phyloP scores from a whole-genome alignment of 2,329 filamentous ascomycete species.

The Exophiala oligosperma region DNA sequence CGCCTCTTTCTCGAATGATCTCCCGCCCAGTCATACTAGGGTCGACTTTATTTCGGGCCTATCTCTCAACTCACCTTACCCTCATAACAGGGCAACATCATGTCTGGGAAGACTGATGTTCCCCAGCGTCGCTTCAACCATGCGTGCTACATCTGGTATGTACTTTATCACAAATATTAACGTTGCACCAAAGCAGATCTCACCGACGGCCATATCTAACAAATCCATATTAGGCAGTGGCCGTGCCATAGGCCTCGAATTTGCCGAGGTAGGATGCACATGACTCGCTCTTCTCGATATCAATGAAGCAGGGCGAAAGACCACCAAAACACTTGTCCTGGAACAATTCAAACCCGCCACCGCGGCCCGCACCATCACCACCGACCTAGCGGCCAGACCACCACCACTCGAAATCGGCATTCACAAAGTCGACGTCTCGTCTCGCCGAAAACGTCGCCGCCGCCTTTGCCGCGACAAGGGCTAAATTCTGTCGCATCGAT shows the following conservation, averaged over 20 bases:
- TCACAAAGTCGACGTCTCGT: slow-evolving; percentile 45
- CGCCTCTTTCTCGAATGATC: background rate
- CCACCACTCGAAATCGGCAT: slow-evolving; percentile 36
- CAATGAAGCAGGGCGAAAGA: slow-evolving; percentile 11
- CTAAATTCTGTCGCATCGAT: slow-evolving; percentile 50
- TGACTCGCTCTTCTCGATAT: slow-evolving; percentile 14
- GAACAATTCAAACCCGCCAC: slow-evolving; percentile 35
- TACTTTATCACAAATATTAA: background rate
- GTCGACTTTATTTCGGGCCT: background rate
- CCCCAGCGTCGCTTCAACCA: slow-evolving; percentile 15
- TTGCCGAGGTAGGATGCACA: slow-evolving; percentile 69
- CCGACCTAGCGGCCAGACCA: slow-evolving; percentile 29
- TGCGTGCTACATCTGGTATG: slow-evolving; percentile 14
- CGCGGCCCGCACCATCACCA: background rate
- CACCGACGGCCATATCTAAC: too few relatives aligned
- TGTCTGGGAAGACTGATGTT: slow-evolving; percentile 13
- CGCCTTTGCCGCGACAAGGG: slow-evolving; percentile 37
- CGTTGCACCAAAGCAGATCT: background rate
- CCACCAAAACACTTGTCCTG: slow-evolving; percentile 12
- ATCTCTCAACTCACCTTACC: too few relatives aligned
- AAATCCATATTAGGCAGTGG: slow-evolving; percentile 62
- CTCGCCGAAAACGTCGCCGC: slow-evolving; percentile 45
- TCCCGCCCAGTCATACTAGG: background rate
- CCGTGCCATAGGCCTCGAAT: slow-evolving; percentile 77
- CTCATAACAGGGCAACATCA: background rate